Evolutionary conservation across 2,329 filamentous ascomycete species (phyloP), one percentile per base, ranked within the genome.

Genomic region (Claviceps sorghi): DNA sequence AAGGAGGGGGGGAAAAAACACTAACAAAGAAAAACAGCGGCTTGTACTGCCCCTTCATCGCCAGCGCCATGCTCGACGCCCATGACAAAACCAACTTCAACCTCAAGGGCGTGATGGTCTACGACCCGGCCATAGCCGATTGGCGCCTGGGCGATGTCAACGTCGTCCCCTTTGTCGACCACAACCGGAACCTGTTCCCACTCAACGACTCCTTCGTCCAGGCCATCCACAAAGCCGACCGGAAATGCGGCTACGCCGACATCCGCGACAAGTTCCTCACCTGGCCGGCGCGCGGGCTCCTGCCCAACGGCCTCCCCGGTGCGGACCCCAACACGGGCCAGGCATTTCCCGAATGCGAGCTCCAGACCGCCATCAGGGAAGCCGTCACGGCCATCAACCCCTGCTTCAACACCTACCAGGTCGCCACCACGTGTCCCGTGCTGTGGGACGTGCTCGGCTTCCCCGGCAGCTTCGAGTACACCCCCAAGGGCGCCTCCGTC

Each of bases 331-430:
- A 53, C 63, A 67, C 30, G 57, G 70, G 42, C 64, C 65, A 30
- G 55, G 51, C 0, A 62, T 65, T 38, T 55, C 54, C 0, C 58
- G 61, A 38, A 65, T 65, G 1, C 61, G 68, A 72, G 50, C 61
- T 84, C 29, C 81, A 73, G 60, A 64, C 71, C 55, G 69, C 78
- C 49, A 76, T 86, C 48, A 69, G 69, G 58, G 60, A 72, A 1
- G 83, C 81, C 41, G 73, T 75, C 5, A 60, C 71, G n/a, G 60
- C 69, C 2, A 66, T 81, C 43, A 90, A 90, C 67, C 86, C 86
- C 0, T 90, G 86, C 69, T 90, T 83, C 67, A 77, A 88, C 62
- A 69, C 84, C 30, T 89, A 88, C 68, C 76, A 83, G 48, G 74
- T 89, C 15, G 77, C 78, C 8, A 80, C 77, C 2, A 85, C 81